Evolutionary conservation across 2,329 filamentous ascomycete genomes (phyloP).

Genomic region (Stenocarpella maydis): DNA sequence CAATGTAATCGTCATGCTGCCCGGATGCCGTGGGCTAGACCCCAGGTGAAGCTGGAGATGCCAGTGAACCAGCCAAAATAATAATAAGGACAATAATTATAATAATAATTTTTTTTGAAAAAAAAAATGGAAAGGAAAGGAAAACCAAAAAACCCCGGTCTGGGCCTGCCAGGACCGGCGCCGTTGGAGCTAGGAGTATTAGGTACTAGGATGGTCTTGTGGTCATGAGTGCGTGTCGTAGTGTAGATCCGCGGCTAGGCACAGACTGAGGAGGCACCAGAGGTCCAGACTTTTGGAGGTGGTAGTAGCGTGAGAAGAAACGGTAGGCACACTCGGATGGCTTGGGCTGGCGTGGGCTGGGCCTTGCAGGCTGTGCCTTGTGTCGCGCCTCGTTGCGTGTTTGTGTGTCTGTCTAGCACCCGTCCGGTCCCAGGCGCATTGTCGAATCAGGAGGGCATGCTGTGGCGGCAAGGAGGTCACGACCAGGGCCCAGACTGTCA

Average conservation of each 20-base stretch:
- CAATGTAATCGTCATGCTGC: neutral
- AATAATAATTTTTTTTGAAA: too few relatives aligned
- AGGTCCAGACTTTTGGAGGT: neutral
- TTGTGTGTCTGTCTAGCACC: conserved; percentile 12
- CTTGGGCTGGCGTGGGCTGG: neutral
- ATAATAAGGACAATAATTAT: too few relatives aligned
- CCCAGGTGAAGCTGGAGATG: neutral
- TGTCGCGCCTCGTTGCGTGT: conserved; percentile 1
- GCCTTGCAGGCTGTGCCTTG: conserved; percentile 2
- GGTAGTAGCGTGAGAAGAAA: neutral
- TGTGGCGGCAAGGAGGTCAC: conserved; percentile 15
- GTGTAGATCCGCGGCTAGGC: neutral
- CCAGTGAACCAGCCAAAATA: neutral
- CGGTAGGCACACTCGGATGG: neutral
- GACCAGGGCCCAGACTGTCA: conserved; percentile 29
- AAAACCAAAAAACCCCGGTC: neutral
- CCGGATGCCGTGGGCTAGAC: conserved; percentile 20
- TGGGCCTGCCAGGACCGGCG: conserved; percentile 26
- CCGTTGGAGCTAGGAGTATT: conserved; percentile 20
- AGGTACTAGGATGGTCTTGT: conserved; percentile 15
- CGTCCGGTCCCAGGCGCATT: conserved; percentile 11
- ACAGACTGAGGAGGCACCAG: conserved; percentile 5
- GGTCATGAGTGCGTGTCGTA: neutral
- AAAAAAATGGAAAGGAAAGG: too few relatives aligned
- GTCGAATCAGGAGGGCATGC: conserved; percentile 16